Percentiles rank a stretch among this genome's conserved stretches.
Conservation (phyloP, 495 filamentous ascomycete species). For the Penicillium malachiteum region DNA sequence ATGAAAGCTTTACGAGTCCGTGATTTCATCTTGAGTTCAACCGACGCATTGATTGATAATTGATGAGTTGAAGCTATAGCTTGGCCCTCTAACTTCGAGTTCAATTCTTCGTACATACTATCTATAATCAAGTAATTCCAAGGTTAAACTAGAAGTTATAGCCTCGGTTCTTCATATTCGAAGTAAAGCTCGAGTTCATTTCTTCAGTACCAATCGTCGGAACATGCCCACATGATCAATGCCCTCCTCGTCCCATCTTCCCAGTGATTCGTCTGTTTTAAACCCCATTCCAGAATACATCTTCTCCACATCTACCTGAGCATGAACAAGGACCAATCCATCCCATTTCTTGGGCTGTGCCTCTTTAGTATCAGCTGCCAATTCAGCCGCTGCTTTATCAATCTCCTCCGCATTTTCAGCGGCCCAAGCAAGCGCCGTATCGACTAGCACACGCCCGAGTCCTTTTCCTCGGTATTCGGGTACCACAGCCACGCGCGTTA, state of each 20-base stretch:
- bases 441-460: slow-evolving; percentile 61
- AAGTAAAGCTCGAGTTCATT: not conserved
- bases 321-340: slow-evolving; percentile 72
- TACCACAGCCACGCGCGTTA: slow-evolving; percentile 72
- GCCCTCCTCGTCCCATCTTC: slow-evolving; percentile 79
- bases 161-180: not conserved
- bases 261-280: slow-evolving; percentile 64
- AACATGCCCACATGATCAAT: slow-evolving; percentile 86
- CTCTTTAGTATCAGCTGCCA: slow-evolving; percentile 30
- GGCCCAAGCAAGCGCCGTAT: slow-evolving; percentile 63
- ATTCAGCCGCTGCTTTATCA: slow-evolving; percentile 25
- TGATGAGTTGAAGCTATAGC: too few relatives aligned
- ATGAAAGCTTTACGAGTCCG: too few relatives aligned
- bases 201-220: slow-evolving; percentile 29
- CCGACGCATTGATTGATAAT: too few relatives aligned
- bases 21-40: too few relatives aligned
- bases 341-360: slow-evolving; percentile 48
- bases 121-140: too few relatives aligned
- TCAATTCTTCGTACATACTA: too few relatives aligned
- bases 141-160: too few relatives aligned
- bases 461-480: slow-evolving; percentile 60
- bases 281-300: slow-evolving; percentile 71
- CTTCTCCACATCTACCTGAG: slow-evolving; percentile 59
- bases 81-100: too few relatives aligned
- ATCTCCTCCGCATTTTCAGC: slow-evolving; percentile 50